phyloP scores from a whole-genome alignment of 1,284 basidiomycete species.

The Salmacisia buchloeana region DNA sequence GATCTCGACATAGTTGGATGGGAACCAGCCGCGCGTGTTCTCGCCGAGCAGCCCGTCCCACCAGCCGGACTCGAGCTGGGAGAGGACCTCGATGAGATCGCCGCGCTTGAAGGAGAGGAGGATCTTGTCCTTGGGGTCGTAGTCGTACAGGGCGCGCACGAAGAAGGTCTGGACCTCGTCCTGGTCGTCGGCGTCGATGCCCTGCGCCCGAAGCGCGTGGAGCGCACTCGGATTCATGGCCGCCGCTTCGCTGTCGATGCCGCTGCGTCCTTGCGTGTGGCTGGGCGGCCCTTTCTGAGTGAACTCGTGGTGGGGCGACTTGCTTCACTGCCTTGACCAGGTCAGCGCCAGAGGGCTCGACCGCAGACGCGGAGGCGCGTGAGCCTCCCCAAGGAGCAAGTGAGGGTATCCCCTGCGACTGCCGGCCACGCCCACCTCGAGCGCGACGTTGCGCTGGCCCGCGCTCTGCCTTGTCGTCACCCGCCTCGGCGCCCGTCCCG shows the following conservation, averaged over 20 bases:
- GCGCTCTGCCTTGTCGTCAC: no score
- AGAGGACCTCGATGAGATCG: slow-evolving; percentile 90
- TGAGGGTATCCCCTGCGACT: no score
- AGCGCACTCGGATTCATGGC: no score
- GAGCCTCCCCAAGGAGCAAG: no score
- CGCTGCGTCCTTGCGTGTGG: neutral
- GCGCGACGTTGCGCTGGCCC: no score
- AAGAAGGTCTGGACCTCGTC: slow-evolving; percentile 58
- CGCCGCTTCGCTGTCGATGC: neutral
- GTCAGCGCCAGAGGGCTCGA: no score
- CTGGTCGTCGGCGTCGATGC: neutral
- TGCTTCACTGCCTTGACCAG: no score
- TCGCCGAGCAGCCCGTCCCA: slow-evolving; percentile 87
- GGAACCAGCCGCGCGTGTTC: slow-evolving; percentile 78
- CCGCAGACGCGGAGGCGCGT: no score
- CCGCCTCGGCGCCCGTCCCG: no score
- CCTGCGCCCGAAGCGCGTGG: neutral
- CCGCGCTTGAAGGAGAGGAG: slow-evolving; percentile 79
- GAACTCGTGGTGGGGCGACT: no score
- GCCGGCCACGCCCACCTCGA: no score
- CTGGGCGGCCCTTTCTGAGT: no score
- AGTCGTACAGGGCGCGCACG: slow-evolving; percentile 88
- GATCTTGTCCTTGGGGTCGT: slow-evolving; percentile 66
- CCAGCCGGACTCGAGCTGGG: slow-evolving; percentile 87
- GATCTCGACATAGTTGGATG: slow-evolving; percentile 82